These are phyloP conservation scores for Boletus pseudopeckii DNA, from an alignment of 768 basidiomycete species.

Conservation along the genomic window DNA sequence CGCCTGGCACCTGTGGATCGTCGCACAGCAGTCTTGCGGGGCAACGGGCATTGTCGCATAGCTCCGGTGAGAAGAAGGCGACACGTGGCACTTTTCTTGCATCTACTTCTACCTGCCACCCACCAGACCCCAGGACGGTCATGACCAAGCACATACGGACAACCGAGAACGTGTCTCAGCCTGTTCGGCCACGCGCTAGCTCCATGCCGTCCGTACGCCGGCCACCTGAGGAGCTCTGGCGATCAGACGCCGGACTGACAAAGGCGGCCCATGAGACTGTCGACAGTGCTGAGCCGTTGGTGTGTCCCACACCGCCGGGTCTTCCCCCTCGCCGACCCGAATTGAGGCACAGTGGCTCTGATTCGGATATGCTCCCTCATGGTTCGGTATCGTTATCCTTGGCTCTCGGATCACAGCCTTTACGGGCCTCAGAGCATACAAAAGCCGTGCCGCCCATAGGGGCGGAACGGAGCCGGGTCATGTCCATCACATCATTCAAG, in stretches of 20 bases:
- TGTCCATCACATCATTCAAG: constrained; percentile 13
- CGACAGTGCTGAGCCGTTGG: not conserved
- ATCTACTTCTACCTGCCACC: constrained; percentile 12
- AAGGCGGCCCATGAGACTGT: constrained; percentile 1
- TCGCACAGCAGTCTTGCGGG: constrained; percentile 3
- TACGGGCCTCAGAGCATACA: constrained; percentile 18
- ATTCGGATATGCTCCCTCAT: not conserved
- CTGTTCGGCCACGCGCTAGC: constrained; percentile 12
- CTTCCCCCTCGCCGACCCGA: constrained; percentile 12
- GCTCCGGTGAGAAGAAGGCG: constrained; percentile 1
- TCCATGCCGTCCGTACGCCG: constrained; percentile 15
- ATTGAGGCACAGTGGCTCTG: constrained; percentile 6
- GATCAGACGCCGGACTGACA: constrained; percentile 11
- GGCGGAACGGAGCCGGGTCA: constrained; percentile 27
- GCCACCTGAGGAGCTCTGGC: constrained; percentile 22
- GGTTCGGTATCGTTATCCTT: constrained; percentile 21
- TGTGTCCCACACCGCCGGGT: constrained; percentile 21
- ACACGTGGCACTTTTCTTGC: constrained; percentile 8
- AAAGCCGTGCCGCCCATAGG: constrained; percentile 28
- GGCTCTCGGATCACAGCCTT: constrained; percentile 27
- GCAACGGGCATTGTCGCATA: constrained; percentile 8
- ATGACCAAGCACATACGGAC: constrained; percentile 4
- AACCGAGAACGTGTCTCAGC: constrained; percentile 16
- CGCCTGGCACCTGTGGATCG: not conserved
- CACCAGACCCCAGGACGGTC: not conserved